phyloP scores from a whole-genome alignment of 805 yeast species.

The Candida caryicola region DNA sequence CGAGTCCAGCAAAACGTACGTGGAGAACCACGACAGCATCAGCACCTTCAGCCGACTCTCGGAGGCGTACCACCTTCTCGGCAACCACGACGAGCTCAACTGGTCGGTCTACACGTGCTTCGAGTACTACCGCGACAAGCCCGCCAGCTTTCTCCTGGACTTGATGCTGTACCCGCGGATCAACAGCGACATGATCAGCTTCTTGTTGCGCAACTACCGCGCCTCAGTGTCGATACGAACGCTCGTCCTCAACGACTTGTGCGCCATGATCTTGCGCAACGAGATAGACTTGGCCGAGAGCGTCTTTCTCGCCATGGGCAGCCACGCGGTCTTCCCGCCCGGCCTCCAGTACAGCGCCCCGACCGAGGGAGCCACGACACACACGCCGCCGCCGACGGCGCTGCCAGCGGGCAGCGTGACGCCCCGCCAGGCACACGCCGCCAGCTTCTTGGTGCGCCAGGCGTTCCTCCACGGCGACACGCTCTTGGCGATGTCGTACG shows the following conservation, averaged over 20 bases:
- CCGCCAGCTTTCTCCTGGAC: conserved; percentile 18
- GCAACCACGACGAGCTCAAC: conserved; percentile 8
- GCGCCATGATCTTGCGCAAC: conserved; percentile 6
- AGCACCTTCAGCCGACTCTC: conserved; percentile 11
- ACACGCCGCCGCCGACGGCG: too few relatives aligned
- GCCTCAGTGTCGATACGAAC: conserved; percentile 19
- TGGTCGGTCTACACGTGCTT: conserved; percentile 14
- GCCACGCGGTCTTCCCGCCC: neutral
- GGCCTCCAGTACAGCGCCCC: neutral
- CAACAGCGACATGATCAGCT: conserved; percentile 17
- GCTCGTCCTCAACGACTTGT: conserved; percentile 18
- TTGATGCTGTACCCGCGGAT: conserved; percentile 16
- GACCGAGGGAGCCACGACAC: neutral
- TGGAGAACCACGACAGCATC: neutral
- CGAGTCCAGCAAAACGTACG: neutral
- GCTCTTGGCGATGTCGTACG: conserved; percentile 20
- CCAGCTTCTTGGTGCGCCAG: conserved; percentile 15
- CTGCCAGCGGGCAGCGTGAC: too few relatives aligned
- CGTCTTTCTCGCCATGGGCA: conserved; percentile 7
- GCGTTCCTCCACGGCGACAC: conserved; percentile 21
- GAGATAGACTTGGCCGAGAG: conserved; percentile 9
- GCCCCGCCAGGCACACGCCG: conserved; percentile 5
- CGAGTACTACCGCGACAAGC: conserved; percentile 10
- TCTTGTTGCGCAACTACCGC: conserved; percentile 12
- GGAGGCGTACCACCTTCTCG: conserved; percentile 11